Conservation (phyloP, 768 basidiomycete genomes). For the Suillus clintonianus region DNA sequence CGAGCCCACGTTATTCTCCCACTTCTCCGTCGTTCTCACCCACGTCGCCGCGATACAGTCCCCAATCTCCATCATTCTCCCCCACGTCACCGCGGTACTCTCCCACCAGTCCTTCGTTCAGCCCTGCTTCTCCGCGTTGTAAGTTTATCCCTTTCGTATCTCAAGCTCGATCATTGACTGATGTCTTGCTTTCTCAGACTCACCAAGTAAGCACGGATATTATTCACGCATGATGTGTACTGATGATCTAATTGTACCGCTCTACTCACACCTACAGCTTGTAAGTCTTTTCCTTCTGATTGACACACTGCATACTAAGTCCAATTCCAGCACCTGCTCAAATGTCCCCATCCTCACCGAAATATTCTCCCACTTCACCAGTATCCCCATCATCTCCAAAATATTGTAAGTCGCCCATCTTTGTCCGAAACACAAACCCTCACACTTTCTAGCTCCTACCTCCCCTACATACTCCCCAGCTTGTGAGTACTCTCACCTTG, state of each 20-base stretch:
- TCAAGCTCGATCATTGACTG: slow-evolving; percentile 1
- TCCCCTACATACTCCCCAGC: slow-evolving; percentile 88
- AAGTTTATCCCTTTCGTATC: slow-evolving; percentile 33
- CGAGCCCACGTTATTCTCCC: slow-evolving; percentile 84
- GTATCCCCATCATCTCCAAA: slow-evolving; percentile 90
- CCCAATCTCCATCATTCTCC: slow-evolving; percentile 87
- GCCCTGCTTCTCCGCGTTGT: slow-evolving; percentile 92
- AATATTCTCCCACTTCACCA: slow-evolving; percentile 93
- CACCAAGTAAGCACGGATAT: slow-evolving; percentile 64
- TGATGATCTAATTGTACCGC: slow-evolving; percentile 24
- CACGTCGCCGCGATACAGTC: slow-evolving; percentile 82
- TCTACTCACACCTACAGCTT: slow-evolving; percentile 45
- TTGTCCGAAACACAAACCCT: slow-evolving; percentile 5
- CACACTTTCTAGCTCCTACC: slow-evolving; percentile 62
- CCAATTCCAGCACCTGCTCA: slow-evolving; percentile 64
- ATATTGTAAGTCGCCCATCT: slow-evolving; percentile 63
- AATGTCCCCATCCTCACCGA: slow-evolving; percentile 88
- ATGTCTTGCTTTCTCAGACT: slow-evolving; percentile 48
- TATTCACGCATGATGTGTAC: slow-evolving; percentile 3
- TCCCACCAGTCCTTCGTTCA: slow-evolving; percentile 89
- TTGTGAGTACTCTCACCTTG: slow-evolving; percentile 51
- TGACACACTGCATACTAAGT: slow-evolving; percentile 7
- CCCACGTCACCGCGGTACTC: slow-evolving; percentile 90
- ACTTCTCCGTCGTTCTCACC: slow-evolving; percentile 86
- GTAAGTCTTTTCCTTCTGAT: slow-evolving; percentile 43